A percentile compares a stretch with the other conserved stretches of the same genome.
Evolutionary conservation across 805 yeast species (phyloP).

Genomic region (Lipomyces starkeyi): DNA sequence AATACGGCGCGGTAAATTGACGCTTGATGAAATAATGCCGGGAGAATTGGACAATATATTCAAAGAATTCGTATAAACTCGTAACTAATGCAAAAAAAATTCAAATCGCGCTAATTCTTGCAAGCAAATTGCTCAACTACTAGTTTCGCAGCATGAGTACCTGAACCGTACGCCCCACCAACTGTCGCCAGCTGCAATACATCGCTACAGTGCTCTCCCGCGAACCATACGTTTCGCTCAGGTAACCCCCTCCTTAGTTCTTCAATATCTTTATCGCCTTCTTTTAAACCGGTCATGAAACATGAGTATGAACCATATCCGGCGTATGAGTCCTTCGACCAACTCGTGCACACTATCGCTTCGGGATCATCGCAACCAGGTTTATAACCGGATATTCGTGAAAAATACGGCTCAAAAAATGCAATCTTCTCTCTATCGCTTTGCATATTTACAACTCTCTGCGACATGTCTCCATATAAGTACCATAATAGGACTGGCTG

Average conservation of each 20-base stretch:
- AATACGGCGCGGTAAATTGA: too few relatives aligned
- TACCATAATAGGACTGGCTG: constrained; percentile 40
- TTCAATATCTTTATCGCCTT: constrained; percentile 39
- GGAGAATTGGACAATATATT: too few relatives aligned
- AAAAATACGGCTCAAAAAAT: constrained; percentile 40
- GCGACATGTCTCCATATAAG: constrained; percentile 39
- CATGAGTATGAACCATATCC: constrained; percentile 45
- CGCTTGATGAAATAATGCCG: too few relatives aligned
- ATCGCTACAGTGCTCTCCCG: constrained; percentile 44
- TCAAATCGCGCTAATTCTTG: background rate
- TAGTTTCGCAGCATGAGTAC: constrained; percentile 27
- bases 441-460: constrained; percentile 33
- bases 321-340: constrained; percentile 43
- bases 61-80: background rate
- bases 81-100: background rate
- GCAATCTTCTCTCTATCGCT: constrained; percentile 35
- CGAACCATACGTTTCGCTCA: constrained; percentile 39
- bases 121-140: constrained; percentile 7
- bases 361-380: constrained; percentile 17
- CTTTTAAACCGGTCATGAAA: constrained; percentile 26
- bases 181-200: constrained; percentile 34
- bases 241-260: constrained; percentile 39
- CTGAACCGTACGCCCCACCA: constrained; percentile 37
- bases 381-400: constrained; percentile 32
- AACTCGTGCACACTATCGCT: constrained; percentile 39